Percentiles rank a stretch among this genome's conserved stretches.
phyloP scores from a whole-genome alignment of 345 rosid species.

The Laguncularia racemosa region DNA sequence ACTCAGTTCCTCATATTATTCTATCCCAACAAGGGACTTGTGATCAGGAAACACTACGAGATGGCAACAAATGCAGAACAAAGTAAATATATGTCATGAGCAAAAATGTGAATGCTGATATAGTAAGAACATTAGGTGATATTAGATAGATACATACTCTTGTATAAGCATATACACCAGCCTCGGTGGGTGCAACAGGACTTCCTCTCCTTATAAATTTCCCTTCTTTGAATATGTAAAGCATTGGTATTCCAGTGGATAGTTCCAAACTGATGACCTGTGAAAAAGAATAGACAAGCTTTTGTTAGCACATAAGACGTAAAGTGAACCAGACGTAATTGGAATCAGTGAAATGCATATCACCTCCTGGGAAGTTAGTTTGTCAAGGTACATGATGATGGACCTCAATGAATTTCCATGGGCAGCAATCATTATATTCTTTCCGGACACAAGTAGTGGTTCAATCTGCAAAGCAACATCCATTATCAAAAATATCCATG shows the following conservation, averaged over 20 bases:
- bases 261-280: constrained; percentile 81
- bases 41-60: background rate
- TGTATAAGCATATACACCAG: constrained; percentile 94
- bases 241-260: constrained; percentile 93
- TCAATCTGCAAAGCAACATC: constrained; percentile 49
- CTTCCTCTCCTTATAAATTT: constrained; percentile 87
- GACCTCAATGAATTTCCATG: constrained; percentile 93
- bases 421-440: constrained; percentile 89
- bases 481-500: background rate
- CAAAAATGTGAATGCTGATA: no score
- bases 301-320: background rate
- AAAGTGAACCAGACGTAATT: background rate
- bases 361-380: constrained; percentile 93
- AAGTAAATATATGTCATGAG: background rate
- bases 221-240: constrained; percentile 84
- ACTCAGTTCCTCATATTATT: no score
- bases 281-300: background rate
- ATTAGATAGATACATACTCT: constrained; percentile 34
- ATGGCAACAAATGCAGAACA: background rate
- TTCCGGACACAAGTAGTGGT: constrained; percentile 79
- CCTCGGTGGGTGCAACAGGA: constrained; percentile 81
- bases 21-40: no score
- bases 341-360: constrained; percentile 6
- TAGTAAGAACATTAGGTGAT: background rate
- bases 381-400: constrained; percentile 95